These are phyloP conservation scores for Aureoboletus auriporus DNA, from an alignment of 768 basidiomycete species.

Conservation along the genomic window DNA sequence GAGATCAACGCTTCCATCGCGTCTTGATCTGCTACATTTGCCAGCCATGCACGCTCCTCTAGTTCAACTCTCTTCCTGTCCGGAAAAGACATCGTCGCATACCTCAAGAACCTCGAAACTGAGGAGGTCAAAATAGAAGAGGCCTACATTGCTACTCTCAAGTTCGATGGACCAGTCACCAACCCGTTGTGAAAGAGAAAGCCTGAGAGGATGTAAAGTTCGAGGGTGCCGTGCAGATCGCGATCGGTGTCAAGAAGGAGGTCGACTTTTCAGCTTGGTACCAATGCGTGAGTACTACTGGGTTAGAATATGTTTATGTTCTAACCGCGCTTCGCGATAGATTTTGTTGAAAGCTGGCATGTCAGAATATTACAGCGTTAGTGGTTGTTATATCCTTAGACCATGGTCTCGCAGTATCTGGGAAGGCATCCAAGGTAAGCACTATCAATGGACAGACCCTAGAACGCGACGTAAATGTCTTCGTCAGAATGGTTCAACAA, in stretches of 20 bases:
- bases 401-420: slow-evolving; percentile 98
- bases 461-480: neutral
- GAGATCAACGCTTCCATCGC: slow-evolving; percentile 78
- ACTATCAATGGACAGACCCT: neutral
- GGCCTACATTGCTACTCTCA: slow-evolving; percentile 67
- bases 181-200: slow-evolving; percentile 50
- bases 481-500: slow-evolving; percentile 86
- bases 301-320: slow-evolving; percentile 1
- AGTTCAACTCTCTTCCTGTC: slow-evolving; percentile 72
- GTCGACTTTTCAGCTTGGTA: slow-evolving; percentile 95
- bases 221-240: slow-evolving; percentile 86
- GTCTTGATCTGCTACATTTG: slow-evolving; percentile 58
- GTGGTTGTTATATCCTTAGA: slow-evolving; percentile 97
- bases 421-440: slow-evolving; percentile 88
- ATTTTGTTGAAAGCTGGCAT: slow-evolving; percentile 98
- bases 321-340: slow-evolving; percentile 37
- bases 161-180: slow-evolving; percentile 38
- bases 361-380: slow-evolving; percentile 98
- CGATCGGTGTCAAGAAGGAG: slow-evolving; percentile 94
- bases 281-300: slow-evolving; percentile 61
- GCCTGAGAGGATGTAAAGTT: slow-evolving; percentile 80
- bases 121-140: slow-evolving; percentile 61
- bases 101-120: slow-evolving; percentile 70
- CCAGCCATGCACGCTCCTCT: slow-evolving; percentile 72
- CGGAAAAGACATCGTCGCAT: slow-evolving; percentile 69